Percentiles rank a stretch among this genome's conserved stretches.
Evolutionary conservation across 2,329 filamentous ascomycete species (phyloP).

Genomic region (Ambrosiella beaveri): DNA sequence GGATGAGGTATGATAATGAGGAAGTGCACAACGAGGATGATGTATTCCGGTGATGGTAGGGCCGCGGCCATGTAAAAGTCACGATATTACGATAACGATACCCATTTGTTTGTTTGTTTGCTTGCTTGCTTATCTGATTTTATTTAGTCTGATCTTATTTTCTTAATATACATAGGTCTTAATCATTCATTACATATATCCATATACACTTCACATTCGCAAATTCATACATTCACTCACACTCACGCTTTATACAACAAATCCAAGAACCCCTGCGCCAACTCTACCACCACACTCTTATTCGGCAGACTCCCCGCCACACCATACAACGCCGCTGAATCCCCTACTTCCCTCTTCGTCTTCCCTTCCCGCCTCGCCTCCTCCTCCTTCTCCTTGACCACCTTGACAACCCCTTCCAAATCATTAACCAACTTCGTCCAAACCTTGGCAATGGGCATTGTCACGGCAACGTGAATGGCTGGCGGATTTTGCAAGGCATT

Average conservation of each 20-base stretch:
- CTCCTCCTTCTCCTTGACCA: slow-evolving; percentile 66
- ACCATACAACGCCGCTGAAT: slow-evolving; percentile 80
- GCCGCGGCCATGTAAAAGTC: background rate
- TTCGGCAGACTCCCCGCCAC: slow-evolving; percentile 90
- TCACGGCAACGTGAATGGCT: slow-evolving; percentile 87
- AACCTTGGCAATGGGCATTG: slow-evolving; percentile 64
- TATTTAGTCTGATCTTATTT: background rate
- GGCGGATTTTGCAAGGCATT: slow-evolving; percentile 85
- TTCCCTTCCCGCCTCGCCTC: slow-evolving; percentile 54
- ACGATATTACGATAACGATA: slow-evolving; percentile 1
- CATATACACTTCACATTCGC: background rate
- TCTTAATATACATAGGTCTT: no score
- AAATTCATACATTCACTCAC: background rate
- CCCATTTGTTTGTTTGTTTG: slow-evolving; percentile 1
- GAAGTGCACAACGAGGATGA: background rate
- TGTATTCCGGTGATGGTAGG: background rate
- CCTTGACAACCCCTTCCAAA: slow-evolving; percentile 46
- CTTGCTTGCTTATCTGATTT: background rate
- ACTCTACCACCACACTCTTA: slow-evolving; percentile 80
- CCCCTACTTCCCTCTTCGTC: slow-evolving; percentile 51
- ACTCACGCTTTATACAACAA: slow-evolving; percentile 70
- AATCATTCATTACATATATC: background rate
- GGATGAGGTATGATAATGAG: background rate
- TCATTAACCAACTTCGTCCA: slow-evolving; percentile 67
- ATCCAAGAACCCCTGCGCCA: slow-evolving; percentile 83